Evolutionary conservation across 345 rosid species (phyloP), one percentile per base, ranked within the genome.

Genomic region (Moricandia moricandioides): DNA sequence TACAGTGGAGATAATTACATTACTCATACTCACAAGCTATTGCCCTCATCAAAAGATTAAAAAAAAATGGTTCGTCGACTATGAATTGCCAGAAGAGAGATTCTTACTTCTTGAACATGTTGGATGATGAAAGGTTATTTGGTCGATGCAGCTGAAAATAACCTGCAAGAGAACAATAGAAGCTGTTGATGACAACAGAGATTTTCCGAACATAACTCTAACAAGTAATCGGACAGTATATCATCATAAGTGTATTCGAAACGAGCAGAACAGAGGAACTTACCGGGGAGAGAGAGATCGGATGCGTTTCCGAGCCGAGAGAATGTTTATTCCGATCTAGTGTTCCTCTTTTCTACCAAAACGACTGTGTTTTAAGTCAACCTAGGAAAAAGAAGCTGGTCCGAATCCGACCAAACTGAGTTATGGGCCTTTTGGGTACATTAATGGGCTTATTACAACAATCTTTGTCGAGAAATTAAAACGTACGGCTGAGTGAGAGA

Each of bases 61-160:
- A 43, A 43, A 4, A 40, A 43, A 45, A 45, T 1, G 17, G 16
- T 45, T 13, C 1, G 51, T 43, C 6, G 16, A 51, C 1, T 55
- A 39, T 7, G 52, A 57, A 18, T 17, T 16, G 56, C 7, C 4
- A 26, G 61, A 26, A 52, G n/a, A 72, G 18, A 78, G 59, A 62
- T 54, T 43, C 70, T 62, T 68, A 78, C 82, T 78, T 78, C 27
- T 73, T 78, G 47, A 78, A 78, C 82, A 78, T 78, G 29, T 31
- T 78, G 7, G 82, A 62, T 6, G 78, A 62, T 6, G 52, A 72
- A 54, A 49, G 26, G 35, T 51, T 7, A 0, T 17, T 24, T 55
- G 47, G 49, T 43, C 35, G 40, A 56, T 27, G 51, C 52, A 27
- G 6, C 57, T 27, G 70, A 27, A 39, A 39, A 54, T 27, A 73